Base-by-base conservation (phyloP, 306 rosid species). In the Cicer judaicum region DNA sequence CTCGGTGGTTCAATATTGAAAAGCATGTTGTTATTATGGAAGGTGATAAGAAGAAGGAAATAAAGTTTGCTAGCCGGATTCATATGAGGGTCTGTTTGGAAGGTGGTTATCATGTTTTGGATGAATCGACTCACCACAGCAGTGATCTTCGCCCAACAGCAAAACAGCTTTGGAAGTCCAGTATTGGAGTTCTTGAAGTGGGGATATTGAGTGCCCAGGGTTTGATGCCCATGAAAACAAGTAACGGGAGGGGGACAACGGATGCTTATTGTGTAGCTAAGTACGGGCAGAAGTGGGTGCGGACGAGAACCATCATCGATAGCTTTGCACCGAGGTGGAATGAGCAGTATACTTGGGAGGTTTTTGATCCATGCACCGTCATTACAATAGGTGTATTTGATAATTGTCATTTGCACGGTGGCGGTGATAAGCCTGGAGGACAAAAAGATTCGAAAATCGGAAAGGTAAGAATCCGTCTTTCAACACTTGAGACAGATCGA, bases 301-400 rank as follows among this genome's bases (percentile, higher is more conserved):
- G 98, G 63, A 93, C 98, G 5, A 91, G 98, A 81, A 93, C 98
- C n/a, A 93, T 93, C 64, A 93, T 93, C 0, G 98, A 93, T 81
- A 89, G 93, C 87, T 88, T 91, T 68, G 78, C 73, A 1, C 98
- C 98, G n/a, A 81, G 74, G 84, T 93, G 98, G 98, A 93, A 93
- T 63, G 97, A 93, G 85, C 98, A 93, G 59, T 93, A 93, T 68
- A 93, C 98, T 18, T 93, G 98, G 98, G 98, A 93, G 79, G 98
- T 93, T 39, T 91, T 68, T 54, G 98, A 93, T 87, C 98, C 98
- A 11, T 93, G 98, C 83, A 93, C 98, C 2, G 98, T 89, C 76
- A 82, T 91, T 15, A 93, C 98, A n/a, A 81, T 93, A 18, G 98
- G 98, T 75, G 97, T 93, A 15, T 93, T 91, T 63, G 98, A 93